Conservation (phyloP, 1,284 basidiomycete species). For the Kalmanozyma brasiliensis region DNA sequence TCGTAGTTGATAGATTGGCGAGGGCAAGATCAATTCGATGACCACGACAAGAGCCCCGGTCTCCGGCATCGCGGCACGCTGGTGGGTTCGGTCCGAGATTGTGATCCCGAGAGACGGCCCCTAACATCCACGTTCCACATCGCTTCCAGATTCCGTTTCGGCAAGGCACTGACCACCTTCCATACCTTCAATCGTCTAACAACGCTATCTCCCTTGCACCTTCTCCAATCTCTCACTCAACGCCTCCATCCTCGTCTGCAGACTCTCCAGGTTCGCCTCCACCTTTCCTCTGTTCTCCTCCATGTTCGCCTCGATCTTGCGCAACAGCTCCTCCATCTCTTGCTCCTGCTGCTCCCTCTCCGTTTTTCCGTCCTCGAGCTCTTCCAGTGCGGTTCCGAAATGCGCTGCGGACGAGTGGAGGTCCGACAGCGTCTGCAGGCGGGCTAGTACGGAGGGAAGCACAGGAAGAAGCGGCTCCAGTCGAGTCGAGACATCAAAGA, state of each 20-base stretch:
- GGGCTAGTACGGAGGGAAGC: constrained; percentile 87
- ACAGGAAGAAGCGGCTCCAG: constrained; percentile 88
- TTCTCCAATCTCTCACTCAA: constrained; percentile 76
- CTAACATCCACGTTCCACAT: no score
- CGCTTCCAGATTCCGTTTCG: no score
- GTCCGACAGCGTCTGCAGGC: constrained; percentile 82
- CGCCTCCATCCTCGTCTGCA: constrained; percentile 77
- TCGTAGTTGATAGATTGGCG: no score
- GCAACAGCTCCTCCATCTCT: constrained; percentile 78
- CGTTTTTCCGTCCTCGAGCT: constrained; percentile 79
- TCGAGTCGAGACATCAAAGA: constrained; percentile 80
- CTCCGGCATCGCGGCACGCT: no score
- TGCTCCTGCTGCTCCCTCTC: constrained; percentile 75
- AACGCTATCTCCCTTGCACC: constrained; percentile 31
- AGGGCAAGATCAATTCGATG: no score
- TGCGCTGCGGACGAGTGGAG: constrained; percentile 84
- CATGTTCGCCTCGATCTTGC: constrained; percentile 71
- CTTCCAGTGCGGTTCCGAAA: constrained; percentile 74
- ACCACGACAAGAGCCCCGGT: no score
- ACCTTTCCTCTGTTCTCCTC: constrained; percentile 74
- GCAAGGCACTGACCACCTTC: no score
- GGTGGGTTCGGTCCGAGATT: no score
- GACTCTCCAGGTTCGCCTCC: constrained; percentile 71
- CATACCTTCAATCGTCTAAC: not conserved
- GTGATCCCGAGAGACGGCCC: no score